phyloP scores from a whole-genome alignment of 495 filamentous ascomycete species.

The Aspergillus nidulans region DNA sequence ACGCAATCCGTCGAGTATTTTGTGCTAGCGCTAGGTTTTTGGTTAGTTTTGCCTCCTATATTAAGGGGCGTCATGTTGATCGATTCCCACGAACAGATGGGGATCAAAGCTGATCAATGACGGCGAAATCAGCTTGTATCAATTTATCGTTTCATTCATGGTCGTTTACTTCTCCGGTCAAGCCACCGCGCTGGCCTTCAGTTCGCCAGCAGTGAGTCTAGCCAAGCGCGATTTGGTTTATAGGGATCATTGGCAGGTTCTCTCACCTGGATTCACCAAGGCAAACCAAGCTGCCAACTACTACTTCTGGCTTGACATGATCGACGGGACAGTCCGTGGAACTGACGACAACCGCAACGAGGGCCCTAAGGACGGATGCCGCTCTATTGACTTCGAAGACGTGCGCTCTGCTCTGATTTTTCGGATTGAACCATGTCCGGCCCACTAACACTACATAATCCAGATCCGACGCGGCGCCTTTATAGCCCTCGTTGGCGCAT shows the following conservation, averaged over 20 bases:
- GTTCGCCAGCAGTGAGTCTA: constrained; percentile 17
- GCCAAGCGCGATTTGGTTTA: not conserved
- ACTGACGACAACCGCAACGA: constrained; percentile 79
- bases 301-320: constrained; percentile 47
- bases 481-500: constrained; percentile 74
- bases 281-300: not conserved
- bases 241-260: too few relatives aligned
- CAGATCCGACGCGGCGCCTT: constrained; percentile 60
- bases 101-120: constrained; percentile 22
- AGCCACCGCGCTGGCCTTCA: constrained; percentile 43
- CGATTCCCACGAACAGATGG: constrained; percentile 17
- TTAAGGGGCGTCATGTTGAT: not conserved
- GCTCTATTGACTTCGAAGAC: constrained; percentile 68
- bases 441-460: not conserved
- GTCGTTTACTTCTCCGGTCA: constrained; percentile 52
- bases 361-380: constrained; percentile 57
- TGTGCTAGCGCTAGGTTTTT: constrained; percentile 50
- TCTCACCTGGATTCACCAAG: not conserved
- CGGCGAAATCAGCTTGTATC: constrained; percentile 37
- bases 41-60: constrained; percentile 33
- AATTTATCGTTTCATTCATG: constrained; percentile 53
- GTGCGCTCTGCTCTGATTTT: constrained; percentile 43
- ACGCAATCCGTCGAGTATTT: constrained; percentile 38
- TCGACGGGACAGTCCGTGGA: constrained; percentile 69
- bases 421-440: not conserved